phyloP scores from a whole-genome alignment of 257 asterid genomes.

The Dorcoceras hygrometricum region DNA sequence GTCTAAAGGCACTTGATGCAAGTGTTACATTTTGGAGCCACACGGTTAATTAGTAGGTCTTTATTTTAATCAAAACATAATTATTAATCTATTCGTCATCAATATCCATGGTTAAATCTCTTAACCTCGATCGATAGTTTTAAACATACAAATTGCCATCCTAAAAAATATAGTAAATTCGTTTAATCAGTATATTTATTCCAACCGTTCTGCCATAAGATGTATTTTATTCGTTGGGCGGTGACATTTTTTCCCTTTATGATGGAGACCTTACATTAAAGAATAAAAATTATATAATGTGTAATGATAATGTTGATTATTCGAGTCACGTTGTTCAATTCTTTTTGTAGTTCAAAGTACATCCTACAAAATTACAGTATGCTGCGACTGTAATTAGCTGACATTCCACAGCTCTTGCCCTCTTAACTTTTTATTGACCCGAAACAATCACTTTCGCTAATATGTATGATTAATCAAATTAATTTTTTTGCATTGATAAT shows the following conservation, averaged over 20 bases:
- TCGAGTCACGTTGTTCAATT: neutral
- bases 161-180: no score
- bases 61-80: no score
- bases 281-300: neutral
- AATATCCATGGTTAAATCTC: no score
- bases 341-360: neutral
- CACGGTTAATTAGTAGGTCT: no score
- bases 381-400: slow-evolving; percentile 35
- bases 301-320: slow-evolving; percentile 23
- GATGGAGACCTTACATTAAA: neutral
- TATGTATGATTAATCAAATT: neutral
- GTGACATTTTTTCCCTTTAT: neutral
- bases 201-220: no score
- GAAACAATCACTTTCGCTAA: slow-evolving; percentile 4
- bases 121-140: no score
- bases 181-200: no score
- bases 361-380: slow-evolving; percentile 19
- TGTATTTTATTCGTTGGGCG: neutral
- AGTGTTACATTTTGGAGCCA: neutral
- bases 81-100: no score
- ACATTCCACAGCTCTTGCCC: slow-evolving; percentile 33
- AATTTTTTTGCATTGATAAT: slow-evolving; percentile 28
- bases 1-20: slow-evolving; percentile 25
- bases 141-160: no score
- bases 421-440: slow-evolving; percentile 29